phyloP scores from a whole-genome alignment of 2,329 filamentous ascomycete species.

The Macroventuria anomochaeta region DNA sequence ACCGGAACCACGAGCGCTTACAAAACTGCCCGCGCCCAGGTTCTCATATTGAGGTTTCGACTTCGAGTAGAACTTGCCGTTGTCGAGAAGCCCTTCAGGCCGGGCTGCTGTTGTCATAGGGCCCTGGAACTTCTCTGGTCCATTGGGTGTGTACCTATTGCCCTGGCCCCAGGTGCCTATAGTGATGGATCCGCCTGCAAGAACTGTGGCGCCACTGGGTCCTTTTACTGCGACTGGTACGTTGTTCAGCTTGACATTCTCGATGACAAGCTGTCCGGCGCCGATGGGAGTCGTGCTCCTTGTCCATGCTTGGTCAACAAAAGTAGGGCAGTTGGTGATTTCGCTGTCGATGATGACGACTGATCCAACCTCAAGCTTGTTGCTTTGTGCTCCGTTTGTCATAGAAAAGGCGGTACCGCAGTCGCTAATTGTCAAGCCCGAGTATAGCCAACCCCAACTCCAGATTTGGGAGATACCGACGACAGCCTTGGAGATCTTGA shows the following conservation, averaged over 20 bases:
- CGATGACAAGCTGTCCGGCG: constrained; percentile 61
- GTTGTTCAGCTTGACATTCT: constrained; percentile 57
- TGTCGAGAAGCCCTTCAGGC: constrained; percentile 56
- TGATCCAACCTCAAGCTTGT: constrained; percentile 57
- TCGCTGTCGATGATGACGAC: constrained; percentile 64
- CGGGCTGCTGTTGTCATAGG: constrained; percentile 54
- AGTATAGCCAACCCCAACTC: constrained; percentile 67
- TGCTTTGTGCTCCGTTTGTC: constrained; percentile 35
- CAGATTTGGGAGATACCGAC: constrained; percentile 65
- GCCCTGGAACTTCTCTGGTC: constrained; percentile 57
- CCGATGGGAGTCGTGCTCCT: constrained; percentile 49
- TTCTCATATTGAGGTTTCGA: constrained; percentile 59
- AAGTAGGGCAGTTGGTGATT: constrained; percentile 59
- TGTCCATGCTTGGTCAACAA: constrained; percentile 56
- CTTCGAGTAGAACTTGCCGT: constrained; percentile 57
- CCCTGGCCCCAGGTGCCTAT: constrained; percentile 48
- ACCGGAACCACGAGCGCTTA: constrained; percentile 55
- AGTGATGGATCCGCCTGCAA: constrained; percentile 43
- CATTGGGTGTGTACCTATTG: constrained; percentile 46
- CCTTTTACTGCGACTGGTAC: constrained; percentile 44
- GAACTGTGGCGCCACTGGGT: constrained; percentile 33
- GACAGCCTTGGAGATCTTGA: constrained; percentile 60
- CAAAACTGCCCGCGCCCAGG: constrained; percentile 67
- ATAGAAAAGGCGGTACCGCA: constrained; percentile 64
- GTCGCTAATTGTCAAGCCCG: constrained; percentile 59